phyloP scores from a whole-genome alignment of 352 stramenopile species.

The Phytopythium sindhum region DNA sequence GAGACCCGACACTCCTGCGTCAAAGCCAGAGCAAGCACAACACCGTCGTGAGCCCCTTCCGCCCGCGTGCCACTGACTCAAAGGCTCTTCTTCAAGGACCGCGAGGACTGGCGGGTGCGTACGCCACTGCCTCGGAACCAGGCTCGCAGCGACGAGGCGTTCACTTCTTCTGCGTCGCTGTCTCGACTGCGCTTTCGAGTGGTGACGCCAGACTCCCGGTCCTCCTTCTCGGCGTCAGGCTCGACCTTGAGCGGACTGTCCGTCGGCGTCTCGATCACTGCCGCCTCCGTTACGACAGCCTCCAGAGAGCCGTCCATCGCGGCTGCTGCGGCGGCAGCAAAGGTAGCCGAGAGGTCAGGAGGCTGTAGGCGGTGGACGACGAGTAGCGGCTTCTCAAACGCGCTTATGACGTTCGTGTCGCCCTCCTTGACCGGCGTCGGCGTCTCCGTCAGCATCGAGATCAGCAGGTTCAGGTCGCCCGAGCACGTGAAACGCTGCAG shows the following conservation, averaged over 20 bases:
- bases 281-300: background rate
- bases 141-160: background rate
- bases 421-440: background rate
- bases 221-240: background rate
- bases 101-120: background rate
- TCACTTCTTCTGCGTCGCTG: background rate
- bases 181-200: background rate
- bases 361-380: background rate
- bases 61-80: background rate
- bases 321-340: background rate
- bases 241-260: background rate
- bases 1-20: background rate
- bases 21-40: background rate
- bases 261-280: background rate
- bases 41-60: background rate
- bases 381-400: background rate
- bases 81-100: background rate
- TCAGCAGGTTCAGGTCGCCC: conserved; percentile 3
- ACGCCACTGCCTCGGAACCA: background rate
- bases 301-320: background rate
- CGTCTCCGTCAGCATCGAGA: background rate
- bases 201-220: background rate
- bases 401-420: background rate
- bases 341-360: background rate
- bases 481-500: conserved; percentile 1